phyloP scores from a whole-genome alignment of 78 protist species.

The Chrysochromulina tobinii region DNA sequence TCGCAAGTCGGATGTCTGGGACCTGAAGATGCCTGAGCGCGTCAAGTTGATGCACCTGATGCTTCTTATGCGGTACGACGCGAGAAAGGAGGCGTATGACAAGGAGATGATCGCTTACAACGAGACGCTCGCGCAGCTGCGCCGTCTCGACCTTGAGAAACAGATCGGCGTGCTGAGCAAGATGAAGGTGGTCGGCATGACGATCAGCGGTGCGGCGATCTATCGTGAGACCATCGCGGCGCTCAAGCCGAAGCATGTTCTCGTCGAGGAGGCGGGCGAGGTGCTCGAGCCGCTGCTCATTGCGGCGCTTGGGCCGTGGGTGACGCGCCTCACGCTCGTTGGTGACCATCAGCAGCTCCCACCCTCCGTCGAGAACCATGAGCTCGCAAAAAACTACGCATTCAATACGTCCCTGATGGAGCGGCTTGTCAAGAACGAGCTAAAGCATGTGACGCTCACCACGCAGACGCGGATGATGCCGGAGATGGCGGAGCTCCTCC shows the following conservation, averaged over 20 bases:
- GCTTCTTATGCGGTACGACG: background rate
- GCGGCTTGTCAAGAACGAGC: conserved; percentile 55
- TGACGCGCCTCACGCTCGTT: conserved; percentile 73
- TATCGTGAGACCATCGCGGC: background rate
- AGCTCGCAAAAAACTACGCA: background rate
- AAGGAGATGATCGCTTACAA: background rate
- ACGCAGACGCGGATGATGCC: conserved; percentile 37
- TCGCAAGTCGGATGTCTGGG: no score
- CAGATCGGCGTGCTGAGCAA: background rate
- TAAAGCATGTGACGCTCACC: background rate
- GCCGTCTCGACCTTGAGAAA: background rate
- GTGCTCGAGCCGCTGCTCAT: conserved; percentile 74
- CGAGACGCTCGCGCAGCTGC: background rate
- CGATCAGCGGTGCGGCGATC: conserved; percentile 52
- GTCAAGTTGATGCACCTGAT: background rate
- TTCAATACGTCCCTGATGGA: conserved; percentile 74
- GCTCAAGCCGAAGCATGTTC: conserved; percentile 19
- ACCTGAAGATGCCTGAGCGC: background rate
- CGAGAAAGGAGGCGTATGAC: no score
- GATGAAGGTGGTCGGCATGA: conserved; percentile 42
- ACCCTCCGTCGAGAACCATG: conserved; percentile 43
- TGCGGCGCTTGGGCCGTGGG: conserved; percentile 46
- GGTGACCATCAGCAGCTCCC: conserved; percentile 90
- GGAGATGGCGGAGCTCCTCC: conserved; percentile 48
- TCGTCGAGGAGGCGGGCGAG: conserved; percentile 79